These are phyloP conservation scores for Aethionema arabicum DNA, from an alignment of 345 rosid species.

Conservation along the genomic window DNA sequence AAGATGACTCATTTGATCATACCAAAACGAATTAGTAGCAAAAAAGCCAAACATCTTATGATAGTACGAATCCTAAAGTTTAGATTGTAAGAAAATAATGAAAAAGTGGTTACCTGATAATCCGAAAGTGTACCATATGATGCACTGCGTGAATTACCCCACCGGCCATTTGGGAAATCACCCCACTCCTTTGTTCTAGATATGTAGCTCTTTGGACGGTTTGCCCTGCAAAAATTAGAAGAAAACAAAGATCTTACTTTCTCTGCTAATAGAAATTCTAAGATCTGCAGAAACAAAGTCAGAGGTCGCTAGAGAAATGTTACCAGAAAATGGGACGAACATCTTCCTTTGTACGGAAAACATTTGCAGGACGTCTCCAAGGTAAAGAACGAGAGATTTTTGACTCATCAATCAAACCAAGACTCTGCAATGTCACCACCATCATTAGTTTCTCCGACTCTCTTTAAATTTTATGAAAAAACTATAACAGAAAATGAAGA, in stretches of 20 bases:
- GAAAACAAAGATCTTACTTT: constrained; percentile 14
- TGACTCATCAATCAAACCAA: constrained; percentile 92
- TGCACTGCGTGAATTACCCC: constrained; percentile 92
- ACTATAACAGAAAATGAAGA: constrained; percentile 17
- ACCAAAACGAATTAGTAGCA: neutral
- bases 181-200: constrained; percentile 92
- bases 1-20: neutral
- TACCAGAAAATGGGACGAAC: constrained; percentile 98
- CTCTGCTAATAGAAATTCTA: constrained; percentile 5
- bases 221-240: constrained; percentile 66
- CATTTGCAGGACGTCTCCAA: constrained; percentile 91
- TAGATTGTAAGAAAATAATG: neutral
- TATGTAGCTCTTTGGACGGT: constrained; percentile 97
- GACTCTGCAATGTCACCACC: constrained; percentile 58
- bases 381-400: constrained; percentile 76
- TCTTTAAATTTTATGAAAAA: neutral
- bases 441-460: constrained; percentile 26
- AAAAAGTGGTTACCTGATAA: constrained; percentile 58
- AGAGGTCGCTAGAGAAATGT: constrained; percentile 25
- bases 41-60: constrained; percentile 8
- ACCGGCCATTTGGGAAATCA: constrained; percentile 82
- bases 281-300: constrained; percentile 14
- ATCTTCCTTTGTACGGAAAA: constrained; percentile 88
- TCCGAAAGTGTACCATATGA: constrained; percentile 83
- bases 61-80: neutral